These are phyloP conservation scores for Angomonas deanei DNA, from an alignment of 208 protist genomes.

Conservation along the genomic window DNA sequence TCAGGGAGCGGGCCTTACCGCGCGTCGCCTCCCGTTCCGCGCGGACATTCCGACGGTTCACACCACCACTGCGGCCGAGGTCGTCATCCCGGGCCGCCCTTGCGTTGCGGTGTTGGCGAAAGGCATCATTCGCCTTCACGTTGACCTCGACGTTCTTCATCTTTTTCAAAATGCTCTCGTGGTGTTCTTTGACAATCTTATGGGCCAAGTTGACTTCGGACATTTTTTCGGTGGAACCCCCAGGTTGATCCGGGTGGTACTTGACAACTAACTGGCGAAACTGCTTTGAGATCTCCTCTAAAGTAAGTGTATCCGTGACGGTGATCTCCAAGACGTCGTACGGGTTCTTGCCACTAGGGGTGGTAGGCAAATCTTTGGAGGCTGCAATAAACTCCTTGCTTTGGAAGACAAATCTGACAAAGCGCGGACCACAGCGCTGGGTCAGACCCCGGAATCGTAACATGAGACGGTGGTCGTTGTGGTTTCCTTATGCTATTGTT, in stretches of 20 bases:
- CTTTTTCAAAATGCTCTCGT: conserved; percentile 55
- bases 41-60: conserved; percentile 56
- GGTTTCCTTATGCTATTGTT: background rate
- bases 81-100: conserved; percentile 64
- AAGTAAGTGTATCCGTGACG: conserved; percentile 53
- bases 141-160: conserved; percentile 59
- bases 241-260: conserved; percentile 86
- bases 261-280: conserved; percentile 79
- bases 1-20: conserved; percentile 42
- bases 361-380: conserved; percentile 71
- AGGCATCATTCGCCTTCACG: conserved; percentile 45
- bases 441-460: conserved; percentile 15
- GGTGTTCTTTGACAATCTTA: conserved; percentile 86
- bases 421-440: conserved; percentile 1
- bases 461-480: conserved; percentile 11
- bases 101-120: conserved; percentile 61
- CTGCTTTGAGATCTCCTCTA: conserved; percentile 85
- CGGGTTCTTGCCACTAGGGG: conserved; percentile 79
- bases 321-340: conserved; percentile 89
- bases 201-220: conserved; percentile 85
- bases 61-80: conserved; percentile 66
- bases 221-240: conserved; percentile 87
- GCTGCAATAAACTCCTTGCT: conserved; percentile 72
- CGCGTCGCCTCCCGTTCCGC: conserved; percentile 23
- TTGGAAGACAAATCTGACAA: conserved; percentile 60